These are phyloP conservation scores for Leucaena leucocephala DNA, from an alignment of 306 rosid species.

Conservation along the genomic window DNA sequence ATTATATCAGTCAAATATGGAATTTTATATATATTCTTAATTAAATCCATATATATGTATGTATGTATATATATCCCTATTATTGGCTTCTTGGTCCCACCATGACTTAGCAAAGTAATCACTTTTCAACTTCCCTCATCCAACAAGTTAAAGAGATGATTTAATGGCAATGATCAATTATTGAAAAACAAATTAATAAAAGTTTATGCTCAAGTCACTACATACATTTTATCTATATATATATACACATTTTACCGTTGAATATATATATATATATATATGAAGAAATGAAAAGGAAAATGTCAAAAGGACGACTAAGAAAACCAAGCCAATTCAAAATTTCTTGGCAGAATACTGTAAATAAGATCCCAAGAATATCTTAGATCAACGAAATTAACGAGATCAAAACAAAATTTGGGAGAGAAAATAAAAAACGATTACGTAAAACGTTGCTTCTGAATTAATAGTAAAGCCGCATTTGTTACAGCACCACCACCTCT, in stretches of 20 bases:
- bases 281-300: neutral
- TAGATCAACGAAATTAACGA: neutral
- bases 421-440: neutral
- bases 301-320: neutral
- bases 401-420: neutral
- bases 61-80: neutral
- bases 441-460: neutral
- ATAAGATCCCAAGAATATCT: too few relatives aligned
- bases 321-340: neutral
- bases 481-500: neutral
- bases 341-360: neutral
- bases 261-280: neutral
- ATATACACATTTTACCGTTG: neutral
- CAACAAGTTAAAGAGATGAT: neutral
- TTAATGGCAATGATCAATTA: neutral
- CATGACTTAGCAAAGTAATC: neutral
- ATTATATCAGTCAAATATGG: constrained; percentile 30
- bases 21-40: constrained; percentile 27
- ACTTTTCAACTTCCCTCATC: constrained; percentile 36
- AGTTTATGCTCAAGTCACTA: neutral
- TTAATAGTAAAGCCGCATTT: neutral
- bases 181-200: neutral
- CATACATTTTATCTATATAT: neutral
- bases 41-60: constrained; percentile 17
- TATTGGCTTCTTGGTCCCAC: constrained; percentile 14